phyloP scores from a whole-genome alignment of 306 rosid species.

The Rosa persica region DNA sequence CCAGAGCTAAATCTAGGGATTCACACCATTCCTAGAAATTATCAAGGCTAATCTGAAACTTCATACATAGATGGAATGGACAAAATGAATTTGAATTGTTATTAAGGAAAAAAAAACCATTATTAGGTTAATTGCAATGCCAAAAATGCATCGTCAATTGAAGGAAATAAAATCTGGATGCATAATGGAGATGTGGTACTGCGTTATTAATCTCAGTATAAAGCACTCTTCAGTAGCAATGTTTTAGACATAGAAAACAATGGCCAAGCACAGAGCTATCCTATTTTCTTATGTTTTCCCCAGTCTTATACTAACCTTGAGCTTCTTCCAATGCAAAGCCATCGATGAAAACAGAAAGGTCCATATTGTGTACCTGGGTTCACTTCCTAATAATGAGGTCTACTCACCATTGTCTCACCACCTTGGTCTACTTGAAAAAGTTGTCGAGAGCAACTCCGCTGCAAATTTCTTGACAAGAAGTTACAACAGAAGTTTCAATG shows the following conservation, averaged over 20 bases:
- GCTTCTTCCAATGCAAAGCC: background rate
- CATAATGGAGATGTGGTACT: background rate
- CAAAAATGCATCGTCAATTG: background rate
- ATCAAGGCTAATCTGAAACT: background rate
- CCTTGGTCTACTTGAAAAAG: background rate
- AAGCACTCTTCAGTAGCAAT: background rate
- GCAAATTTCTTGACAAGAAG: background rate
- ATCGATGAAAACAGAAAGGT: background rate
- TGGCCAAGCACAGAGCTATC: background rate
- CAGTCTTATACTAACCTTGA: background rate
- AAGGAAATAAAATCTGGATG: background rate
- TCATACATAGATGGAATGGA: background rate
- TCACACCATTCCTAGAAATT: background rate
- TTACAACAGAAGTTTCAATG: conserved; percentile 23
- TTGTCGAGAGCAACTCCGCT: background rate
- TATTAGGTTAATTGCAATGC: background rate
- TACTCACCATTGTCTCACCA: conserved; percentile 6
- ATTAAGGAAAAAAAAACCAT: background rate
- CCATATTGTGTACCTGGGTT: background rate
- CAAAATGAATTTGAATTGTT: background rate
- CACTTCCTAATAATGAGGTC: background rate
- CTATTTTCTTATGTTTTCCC: background rate
- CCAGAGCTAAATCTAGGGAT: background rate
- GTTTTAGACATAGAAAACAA: background rate
- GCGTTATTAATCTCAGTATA: background rate